These are phyloP conservation scores for Rhamnella rubrinervis DNA, from an alignment of 331 rosid genomes.

Conservation along the genomic window DNA sequence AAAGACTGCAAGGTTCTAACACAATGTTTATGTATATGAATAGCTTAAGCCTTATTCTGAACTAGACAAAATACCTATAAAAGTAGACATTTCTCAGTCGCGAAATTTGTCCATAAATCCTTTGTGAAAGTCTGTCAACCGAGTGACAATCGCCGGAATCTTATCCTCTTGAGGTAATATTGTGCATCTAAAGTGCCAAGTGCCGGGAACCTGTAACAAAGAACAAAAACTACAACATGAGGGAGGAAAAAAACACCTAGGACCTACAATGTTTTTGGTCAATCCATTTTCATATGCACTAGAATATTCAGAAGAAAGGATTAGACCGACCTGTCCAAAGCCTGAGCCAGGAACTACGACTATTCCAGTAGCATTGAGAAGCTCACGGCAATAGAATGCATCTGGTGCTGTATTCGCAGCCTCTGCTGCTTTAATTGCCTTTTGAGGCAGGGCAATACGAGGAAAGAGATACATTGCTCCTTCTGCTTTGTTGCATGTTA, in stretches of 20 bases:
- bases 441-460: constrained; percentile 55
- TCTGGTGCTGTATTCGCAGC: constrained; percentile 70
- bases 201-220: constrained; percentile 74
- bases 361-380: constrained; percentile 85
- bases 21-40: constrained; percentile 20
- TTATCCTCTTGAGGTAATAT: constrained; percentile 91
- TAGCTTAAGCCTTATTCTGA: constrained; percentile 15
- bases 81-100: constrained; percentile 29
- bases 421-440: constrained; percentile 86
- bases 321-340: constrained; percentile 80
- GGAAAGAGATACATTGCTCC: constrained; percentile 99
- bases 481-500: constrained; percentile 93
- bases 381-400: constrained; percentile 68
- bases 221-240: constrained; percentile 1
- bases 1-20: constrained; percentile 1
- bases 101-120: constrained; percentile 75
- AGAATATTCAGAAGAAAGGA: not conserved
- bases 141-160: constrained; percentile 72
- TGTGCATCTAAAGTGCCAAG: constrained; percentile 98
- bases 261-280: not conserved
- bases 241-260: not conserved
- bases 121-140: constrained; percentile 76
- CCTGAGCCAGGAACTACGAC: constrained; percentile 97
- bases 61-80: not conserved
- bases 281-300: no score